A percentile compares a stretch with the other conserved stretches of the same genome.
These are phyloP conservation scores for Mallotus nudiflorus DNA, from an alignment of 345 rosid genomes.

Conservation along the genomic window DNA sequence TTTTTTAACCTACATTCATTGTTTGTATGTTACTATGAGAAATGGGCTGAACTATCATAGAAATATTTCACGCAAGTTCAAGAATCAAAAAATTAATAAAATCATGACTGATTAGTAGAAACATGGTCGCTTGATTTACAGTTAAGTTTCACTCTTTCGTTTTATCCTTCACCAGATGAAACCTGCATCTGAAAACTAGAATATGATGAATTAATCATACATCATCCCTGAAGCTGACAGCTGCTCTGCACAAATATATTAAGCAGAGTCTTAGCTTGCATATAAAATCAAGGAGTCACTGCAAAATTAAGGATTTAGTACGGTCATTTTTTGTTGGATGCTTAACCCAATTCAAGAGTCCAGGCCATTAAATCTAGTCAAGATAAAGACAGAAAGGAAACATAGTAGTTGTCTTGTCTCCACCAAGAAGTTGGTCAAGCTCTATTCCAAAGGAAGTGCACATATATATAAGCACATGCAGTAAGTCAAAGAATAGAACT, in stretches of 20 bases:
- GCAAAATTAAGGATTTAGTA: background rate
- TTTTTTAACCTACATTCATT: conserved; percentile 54
- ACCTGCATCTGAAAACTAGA: background rate
- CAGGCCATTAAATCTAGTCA: background rate
- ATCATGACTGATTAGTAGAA: background rate
- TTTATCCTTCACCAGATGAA: background rate
- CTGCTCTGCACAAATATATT: background rate
- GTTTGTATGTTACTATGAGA: conserved; percentile 13
- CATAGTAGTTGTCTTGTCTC: background rate
- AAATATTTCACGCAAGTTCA: background rate
- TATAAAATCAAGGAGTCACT: background rate
- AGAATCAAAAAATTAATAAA: background rate
- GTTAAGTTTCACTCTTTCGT: background rate
- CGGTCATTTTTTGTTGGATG: background rate
- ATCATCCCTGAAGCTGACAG: background rate
- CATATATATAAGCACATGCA: background rate
- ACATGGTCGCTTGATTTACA: background rate
- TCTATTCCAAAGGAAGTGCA: background rate
- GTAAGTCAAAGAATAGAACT: background rate
- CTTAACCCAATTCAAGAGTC: background rate
- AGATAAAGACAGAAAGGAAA: background rate
- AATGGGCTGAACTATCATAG: background rate
- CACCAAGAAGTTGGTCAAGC: background rate
- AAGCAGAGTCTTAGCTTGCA: background rate
- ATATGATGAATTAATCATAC: background rate